A percentile compares a stretch with the other conserved stretches of the same genome.
Conservation (phyloP, 2,329 filamentous ascomycete genomes). For the Penicillium freii region DNA sequence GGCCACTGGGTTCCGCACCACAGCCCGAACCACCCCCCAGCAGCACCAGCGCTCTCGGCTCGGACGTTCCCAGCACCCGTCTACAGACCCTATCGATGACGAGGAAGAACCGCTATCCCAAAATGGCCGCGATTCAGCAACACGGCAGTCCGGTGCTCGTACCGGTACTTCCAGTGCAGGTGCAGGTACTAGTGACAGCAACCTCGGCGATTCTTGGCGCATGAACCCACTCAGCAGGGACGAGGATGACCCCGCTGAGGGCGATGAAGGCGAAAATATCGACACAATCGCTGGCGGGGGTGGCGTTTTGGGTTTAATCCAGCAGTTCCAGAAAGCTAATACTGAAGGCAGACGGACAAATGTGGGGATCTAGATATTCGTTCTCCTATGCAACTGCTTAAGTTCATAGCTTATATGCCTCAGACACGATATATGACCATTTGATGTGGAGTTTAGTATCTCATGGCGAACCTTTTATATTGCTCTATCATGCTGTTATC, state of each 20-base stretch:
- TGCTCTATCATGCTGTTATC: neutral
- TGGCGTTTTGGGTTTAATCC: conserved; percentile 64
- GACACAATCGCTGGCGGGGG: conserved; percentile 48
- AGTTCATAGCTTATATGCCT: neutral
- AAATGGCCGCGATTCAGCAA: conserved; percentile 15
- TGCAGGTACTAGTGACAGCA: conserved; percentile 51
- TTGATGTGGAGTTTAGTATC: neutral
- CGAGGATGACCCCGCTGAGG: conserved; percentile 40
- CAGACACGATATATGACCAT: conserved; percentile 6
- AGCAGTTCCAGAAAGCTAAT: conserved; percentile 63
- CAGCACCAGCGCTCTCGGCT: conserved; percentile 32
- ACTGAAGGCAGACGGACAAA: conserved; percentile 39
- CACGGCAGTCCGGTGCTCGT: conserved; percentile 21
- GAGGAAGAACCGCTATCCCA: conserved; percentile 30
- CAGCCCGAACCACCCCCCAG: conserved; percentile 24
- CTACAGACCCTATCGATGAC: conserved; percentile 32
- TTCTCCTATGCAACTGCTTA: neutral
- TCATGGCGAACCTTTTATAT: neutral
- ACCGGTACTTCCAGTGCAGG: conserved; percentile 37
- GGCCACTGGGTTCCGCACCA: conserved; percentile 36
- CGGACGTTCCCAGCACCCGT: conserved; percentile 25
- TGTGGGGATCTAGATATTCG: conserved; percentile 32
- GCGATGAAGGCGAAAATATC: conserved; percentile 50
- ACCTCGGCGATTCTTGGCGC: conserved; percentile 56
- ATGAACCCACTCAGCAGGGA: conserved; percentile 43